Evolutionary conservation across 805 yeast species (phyloP).

Genomic region (Cyberlindnera maritima): DNA sequence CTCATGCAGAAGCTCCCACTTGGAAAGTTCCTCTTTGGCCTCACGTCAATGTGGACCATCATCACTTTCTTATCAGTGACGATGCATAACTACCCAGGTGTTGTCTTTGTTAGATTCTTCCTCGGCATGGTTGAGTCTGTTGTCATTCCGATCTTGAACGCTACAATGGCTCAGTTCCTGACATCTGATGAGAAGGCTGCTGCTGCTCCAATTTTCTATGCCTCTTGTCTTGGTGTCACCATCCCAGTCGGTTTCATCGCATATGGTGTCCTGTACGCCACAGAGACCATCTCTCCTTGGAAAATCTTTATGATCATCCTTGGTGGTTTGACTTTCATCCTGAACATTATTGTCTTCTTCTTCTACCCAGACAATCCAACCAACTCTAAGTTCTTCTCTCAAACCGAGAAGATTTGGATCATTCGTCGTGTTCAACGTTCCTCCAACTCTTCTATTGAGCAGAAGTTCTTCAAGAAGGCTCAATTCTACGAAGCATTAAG

Average conservation of each 20-base stretch:
- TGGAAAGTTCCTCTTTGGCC: slow-evolving; percentile 35
- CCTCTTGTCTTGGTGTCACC: slow-evolving; percentile 48
- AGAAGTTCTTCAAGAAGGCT: slow-evolving; percentile 39
- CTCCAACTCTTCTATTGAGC: slow-evolving; percentile 41
- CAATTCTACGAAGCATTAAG: slow-evolving; percentile 43
- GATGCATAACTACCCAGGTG: slow-evolving; percentile 43
- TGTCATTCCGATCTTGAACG: slow-evolving; percentile 42
- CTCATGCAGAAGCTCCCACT: slow-evolving; percentile 44
- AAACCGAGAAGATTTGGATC: slow-evolving; percentile 50
- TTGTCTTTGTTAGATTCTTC: slow-evolving; percentile 46
- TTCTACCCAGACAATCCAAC: slow-evolving; percentile 58
- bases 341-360: slow-evolving; percentile 34
- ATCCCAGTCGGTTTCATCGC: slow-evolving; percentile 53
- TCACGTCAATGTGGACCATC: slow-evolving; percentile 43
- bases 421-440: slow-evolving; percentile 40
- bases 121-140: slow-evolving; percentile 49
- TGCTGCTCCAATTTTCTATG: slow-evolving; percentile 52
- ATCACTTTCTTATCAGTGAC: slow-evolving; percentile 46
- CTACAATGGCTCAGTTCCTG: slow-evolving; percentile 49
- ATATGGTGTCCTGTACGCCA: slow-evolving; percentile 34
- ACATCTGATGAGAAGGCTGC: slow-evolving; percentile 47
- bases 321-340: slow-evolving; percentile 50
- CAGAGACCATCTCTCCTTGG: slow-evolving; percentile 40
- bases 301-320: slow-evolving; percentile 52
- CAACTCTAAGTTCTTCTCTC: slow-evolving; percentile 43